Conservation (phyloP, 192 early-diverging fungal species). For the Linderina pennispora region DNA sequence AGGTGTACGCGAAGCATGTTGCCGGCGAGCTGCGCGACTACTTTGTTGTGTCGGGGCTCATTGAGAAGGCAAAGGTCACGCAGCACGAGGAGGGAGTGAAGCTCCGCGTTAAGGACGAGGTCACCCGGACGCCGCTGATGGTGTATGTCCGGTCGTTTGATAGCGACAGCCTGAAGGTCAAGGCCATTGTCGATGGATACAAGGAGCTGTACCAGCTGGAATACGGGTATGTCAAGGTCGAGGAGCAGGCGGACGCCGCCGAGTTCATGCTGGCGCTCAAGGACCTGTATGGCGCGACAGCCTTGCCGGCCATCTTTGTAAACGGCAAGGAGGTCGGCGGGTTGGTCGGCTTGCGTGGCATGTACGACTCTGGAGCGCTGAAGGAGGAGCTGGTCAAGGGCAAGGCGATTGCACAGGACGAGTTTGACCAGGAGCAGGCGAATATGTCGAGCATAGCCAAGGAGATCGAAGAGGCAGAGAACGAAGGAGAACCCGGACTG, state of each 20-base stretch:
- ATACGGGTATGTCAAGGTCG: background rate
- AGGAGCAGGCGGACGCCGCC: conserved; percentile 1
- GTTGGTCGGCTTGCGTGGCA: background rate
- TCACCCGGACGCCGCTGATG: background rate
- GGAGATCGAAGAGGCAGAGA: background rate
- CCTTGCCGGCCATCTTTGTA: conserved; percentile 1
- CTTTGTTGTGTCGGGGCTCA: background rate
- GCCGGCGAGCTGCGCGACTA: background rate
- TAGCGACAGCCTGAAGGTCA: background rate
- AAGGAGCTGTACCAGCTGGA: background rate
- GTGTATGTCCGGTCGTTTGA: conserved; percentile 1
- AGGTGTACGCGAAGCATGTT: conserved; percentile 4
- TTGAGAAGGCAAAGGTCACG: background rate
- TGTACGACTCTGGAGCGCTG: conserved; percentile 2
- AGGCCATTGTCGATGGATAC: conserved; percentile 1
- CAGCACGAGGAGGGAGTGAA: background rate
- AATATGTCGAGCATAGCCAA: too few species aligned
- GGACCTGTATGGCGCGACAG: background rate
- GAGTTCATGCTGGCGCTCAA: background rate
- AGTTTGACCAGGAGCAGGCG: background rate
- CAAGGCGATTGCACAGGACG: background rate
- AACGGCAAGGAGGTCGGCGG: conserved; percentile 2
- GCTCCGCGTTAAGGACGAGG: background rate
- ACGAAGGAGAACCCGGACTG: background rate
- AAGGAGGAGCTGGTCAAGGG: background rate